Base-by-base conservation (phyloP, 2,329 filamentous ascomycete species). In the Colletotrichum chlorophyti region DNA sequence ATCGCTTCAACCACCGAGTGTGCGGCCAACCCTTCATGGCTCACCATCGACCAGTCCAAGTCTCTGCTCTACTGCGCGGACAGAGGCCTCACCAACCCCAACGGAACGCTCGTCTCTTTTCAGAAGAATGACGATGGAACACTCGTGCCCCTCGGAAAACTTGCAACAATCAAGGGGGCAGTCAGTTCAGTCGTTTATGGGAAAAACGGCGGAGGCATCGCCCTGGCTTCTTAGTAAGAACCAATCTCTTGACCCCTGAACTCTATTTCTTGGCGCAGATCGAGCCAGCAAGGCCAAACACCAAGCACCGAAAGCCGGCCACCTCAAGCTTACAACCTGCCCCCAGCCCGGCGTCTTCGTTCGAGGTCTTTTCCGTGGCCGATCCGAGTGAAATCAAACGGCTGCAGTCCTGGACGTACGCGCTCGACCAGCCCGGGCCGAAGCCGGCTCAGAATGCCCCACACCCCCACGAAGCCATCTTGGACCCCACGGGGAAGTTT, bases 341-440 rank as follows among this genome's bases (percentile, higher is more conserved):
- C 29, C 6, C 12, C 4, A 62, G 59, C 37, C 54, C 54, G 24
- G 54, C 47, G 11, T 58, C 53, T 0, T 58, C 53, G 5, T 53
- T 59, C 24, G 59, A 53, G 29, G 54, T 62, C 21, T 53, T 58
- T 17, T 47, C 47, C 9, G 54, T 64, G 14, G 61, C 51, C 14
- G 54, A 62, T 5, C 40, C 61, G 5, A 61, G 47, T 6, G 38
- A 58, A 26, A 57, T 64, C n/a, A 46, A 58, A 24, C 41, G 53
- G 6, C n/a, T 58, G 48, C 53, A 58, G 32, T 58, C 53, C 14
- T 58, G 47, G 53, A 71, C 70, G 1, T 83, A 75, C 66, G 69
- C 69, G 48, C 66, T 80, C 57, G 61, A 63, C 9, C 64, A 70
- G 14, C 71, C 74, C 4, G 75, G 76, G 0, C 89, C 89, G 1